Base-by-base conservation (phyloP, 352 stramenopile genomes). In the Pythium aristosporum region DNA sequence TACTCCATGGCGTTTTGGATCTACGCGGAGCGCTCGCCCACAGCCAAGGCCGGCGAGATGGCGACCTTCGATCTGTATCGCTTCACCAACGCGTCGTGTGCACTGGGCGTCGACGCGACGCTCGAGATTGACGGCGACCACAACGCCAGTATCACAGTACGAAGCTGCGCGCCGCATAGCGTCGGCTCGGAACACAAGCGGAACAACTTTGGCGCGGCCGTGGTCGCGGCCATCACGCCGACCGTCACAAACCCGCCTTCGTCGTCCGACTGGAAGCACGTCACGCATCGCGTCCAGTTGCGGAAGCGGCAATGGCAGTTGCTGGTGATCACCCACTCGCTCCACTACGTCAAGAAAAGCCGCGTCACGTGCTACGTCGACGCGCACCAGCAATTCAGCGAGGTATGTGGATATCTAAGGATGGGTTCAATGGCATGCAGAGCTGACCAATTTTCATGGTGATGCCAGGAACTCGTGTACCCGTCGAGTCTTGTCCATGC, bases 261-360 rank as follows among this genome's bases (percentile, higher is more conserved):
- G 34, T 50, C 58, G 2, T 71, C 73, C 8, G 84, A 91, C 48
- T 94, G 86, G 86, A 63, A 57, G 18, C 51, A 64, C n/a, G 67
- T 80, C 0, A 49, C 53, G 15, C 63, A 74, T 44, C 75, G 70
- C 34, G 75, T 93, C 7, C 78, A 36, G 48, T 66, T 50, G 63
- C 69, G 16, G 25, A 37, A 46, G 13, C 72, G 72, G 3, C 47
- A 78, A 51, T 95, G 87, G 87, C 87, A 95, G 59, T 50, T 94
- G 13, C 46, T 95, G 1, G 78, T 92, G 16, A 65, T 95, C 23
- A 76, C 79, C 2, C 87, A 95, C 57, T 91, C 81, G 30, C 69
- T 92, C 32, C 87, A 92, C 32, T 95, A 95, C 65, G 79, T 95
- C 20, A 91, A 89, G 57, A 92, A 92, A 67, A 95, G 87, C 57